Evolutionary conservation across 148 eudicot genomes (phyloP), one percentile per base, ranked within the genome.

Genomic region (Persicaria tinctoria): DNA sequence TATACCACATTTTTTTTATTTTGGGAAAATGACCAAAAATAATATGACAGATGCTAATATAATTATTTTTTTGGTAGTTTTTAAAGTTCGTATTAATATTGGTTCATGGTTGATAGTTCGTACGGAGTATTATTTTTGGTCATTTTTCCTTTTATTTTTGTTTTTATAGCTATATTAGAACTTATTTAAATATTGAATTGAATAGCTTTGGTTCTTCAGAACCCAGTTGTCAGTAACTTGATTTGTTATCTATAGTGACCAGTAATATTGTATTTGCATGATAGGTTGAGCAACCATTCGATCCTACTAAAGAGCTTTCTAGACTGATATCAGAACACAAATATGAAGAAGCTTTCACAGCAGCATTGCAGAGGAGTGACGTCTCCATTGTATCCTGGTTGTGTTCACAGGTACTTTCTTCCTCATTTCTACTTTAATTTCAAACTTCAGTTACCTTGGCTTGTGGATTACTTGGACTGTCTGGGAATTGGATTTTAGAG

Each of bases 301-400:
- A 95, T 83, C 99, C 99, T 16, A 92, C 89, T 20, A 88, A 79
- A 72, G 97, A 92, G 84, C 85, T 95, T 59, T 86, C 97, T 50
- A 92, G 96, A 79, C 79, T 90, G 80, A 60, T 89, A 70, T 83
- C 91, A 71, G 99, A 95, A 76, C 90, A 78, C 73, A 92, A 95
- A 76, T 92, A 85, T 68, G 97, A 92, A 83, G 97, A 92, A 77
- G 97, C 99, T 63, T 95, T 95, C 81, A 92, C 91, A 63, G 78
- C 86, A 53, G 99, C 99, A n/a, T 79, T 95, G 78, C 97, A 95
- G 74, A 92, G 93, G 78, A 95, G 96, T 83, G 97, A 95, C 72
- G 97, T 95, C 74, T 78, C 78, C 47, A 92, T 92, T 20, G 99
- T 95, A 44, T 90, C 99, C 41, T 95, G 99, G 97, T 82, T 96